These are phyloP conservation scores for Leucocoprinus birnbaumii DNA, from an alignment of 768 basidiomycete species.

Conservation along the genomic window DNA sequence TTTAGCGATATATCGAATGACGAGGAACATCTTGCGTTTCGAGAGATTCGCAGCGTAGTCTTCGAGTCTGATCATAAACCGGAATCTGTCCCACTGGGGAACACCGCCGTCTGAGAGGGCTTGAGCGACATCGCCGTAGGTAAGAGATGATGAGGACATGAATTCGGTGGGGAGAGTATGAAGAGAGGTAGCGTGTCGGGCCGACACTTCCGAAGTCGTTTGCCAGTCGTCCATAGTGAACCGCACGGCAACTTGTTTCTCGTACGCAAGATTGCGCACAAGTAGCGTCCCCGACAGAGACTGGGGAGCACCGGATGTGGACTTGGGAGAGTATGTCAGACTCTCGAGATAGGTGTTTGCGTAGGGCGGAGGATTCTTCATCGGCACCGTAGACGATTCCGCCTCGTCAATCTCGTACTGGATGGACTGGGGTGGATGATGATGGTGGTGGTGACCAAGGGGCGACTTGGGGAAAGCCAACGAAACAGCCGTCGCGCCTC, in stretches of 20 bases:
- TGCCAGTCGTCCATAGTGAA: slow-evolving; percentile 96
- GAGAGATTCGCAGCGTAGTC: slow-evolving; percentile 58
- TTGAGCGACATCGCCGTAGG: slow-evolving; percentile 15
- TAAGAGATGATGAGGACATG: slow-evolving; percentile 1
- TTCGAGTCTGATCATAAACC: slow-evolving; percentile 65
- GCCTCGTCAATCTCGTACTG: slow-evolving; percentile 21
- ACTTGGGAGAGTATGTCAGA: slow-evolving; percentile 8
- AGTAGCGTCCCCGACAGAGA: slow-evolving; percentile 72
- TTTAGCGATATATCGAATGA: slow-evolving; percentile 43
- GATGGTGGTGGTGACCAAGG: slow-evolving; percentile 1
- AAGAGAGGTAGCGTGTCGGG: slow-evolving; percentile 43
- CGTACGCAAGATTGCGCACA: slow-evolving; percentile 82
- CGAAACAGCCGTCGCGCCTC: neutral
- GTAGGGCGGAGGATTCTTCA: slow-evolving; percentile 14
- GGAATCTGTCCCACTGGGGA: slow-evolving; percentile 55
- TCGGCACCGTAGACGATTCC: slow-evolving; percentile 24
- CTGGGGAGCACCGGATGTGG: slow-evolving; percentile 12
- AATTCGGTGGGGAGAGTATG: slow-evolving; percentile 30
- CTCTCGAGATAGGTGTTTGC: slow-evolving; percentile 33
- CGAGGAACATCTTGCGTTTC: slow-evolving; percentile 57
- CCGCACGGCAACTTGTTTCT: slow-evolving; percentile 80
- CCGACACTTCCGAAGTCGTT: slow-evolving; percentile 83
- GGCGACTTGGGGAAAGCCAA: slow-evolving; percentile 8
- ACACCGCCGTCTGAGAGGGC: neutral
- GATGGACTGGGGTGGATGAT: neutral